Evolutionary conservation across 1,284 basidiomycete genomes (phyloP).

Genomic region (Tylopilus orsonianus): DNA sequence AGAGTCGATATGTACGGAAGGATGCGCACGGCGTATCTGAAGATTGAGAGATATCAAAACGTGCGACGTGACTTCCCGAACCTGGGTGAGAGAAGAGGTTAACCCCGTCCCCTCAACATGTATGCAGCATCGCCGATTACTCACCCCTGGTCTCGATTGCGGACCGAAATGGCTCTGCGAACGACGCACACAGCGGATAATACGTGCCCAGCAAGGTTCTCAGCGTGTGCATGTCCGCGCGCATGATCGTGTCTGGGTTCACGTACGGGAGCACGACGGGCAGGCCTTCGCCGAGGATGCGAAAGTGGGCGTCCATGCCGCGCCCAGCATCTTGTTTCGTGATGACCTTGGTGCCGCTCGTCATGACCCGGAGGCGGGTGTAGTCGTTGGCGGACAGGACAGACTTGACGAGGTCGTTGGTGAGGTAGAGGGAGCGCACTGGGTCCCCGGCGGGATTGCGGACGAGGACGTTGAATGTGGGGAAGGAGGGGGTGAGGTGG

Average conservation of each 20-base stretch:
- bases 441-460: constrained; percentile 82
- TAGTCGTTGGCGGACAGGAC: constrained; percentile 86
- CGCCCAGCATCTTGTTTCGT: constrained; percentile 65
- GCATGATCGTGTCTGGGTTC: constrained; percentile 61
- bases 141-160: constrained; percentile 52
- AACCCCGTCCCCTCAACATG: no score
- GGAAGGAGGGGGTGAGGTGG: constrained; percentile 73
- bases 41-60: constrained; percentile 57
- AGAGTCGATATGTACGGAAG: background rate
- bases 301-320: constrained; percentile 61
- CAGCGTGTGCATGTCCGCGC: constrained; percentile 60
- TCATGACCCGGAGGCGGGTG: constrained; percentile 82
- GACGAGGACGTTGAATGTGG: constrained; percentile 77
- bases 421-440: constrained; percentile 86
- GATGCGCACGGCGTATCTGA: constrained; percentile 54
- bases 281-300: constrained; percentile 84
- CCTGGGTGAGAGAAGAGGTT: no score
- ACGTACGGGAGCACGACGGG: constrained; percentile 82
- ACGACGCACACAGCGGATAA: constrained; percentile 73
- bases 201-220: constrained; percentile 69
- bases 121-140: no score
- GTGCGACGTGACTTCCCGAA: constrained; percentile 72
- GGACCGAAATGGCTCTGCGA: constrained; percentile 57
- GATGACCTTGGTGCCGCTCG: constrained; percentile 87
- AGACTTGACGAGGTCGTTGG: constrained; percentile 80